Percentiles rank a stretch among this genome's conserved stretches.
phyloP scores from a whole-genome alignment of 768 basidiomycete species.

The Lactifluus volemus region DNA sequence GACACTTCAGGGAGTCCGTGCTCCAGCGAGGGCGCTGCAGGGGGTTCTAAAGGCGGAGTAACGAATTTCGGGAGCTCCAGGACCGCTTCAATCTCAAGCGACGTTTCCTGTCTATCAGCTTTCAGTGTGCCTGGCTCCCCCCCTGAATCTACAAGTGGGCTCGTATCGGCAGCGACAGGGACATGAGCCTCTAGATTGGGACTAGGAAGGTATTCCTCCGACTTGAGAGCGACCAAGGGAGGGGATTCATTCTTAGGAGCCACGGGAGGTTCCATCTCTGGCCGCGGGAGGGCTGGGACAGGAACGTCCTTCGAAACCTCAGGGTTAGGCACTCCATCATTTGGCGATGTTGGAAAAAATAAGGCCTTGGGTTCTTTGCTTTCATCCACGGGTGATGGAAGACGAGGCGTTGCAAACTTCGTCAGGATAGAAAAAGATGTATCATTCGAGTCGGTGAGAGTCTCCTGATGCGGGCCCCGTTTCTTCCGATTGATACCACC shows the following conservation, averaged over 20 bases:
- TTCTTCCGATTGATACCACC: slow-evolving; percentile 16
- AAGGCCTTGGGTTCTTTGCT: background rate
- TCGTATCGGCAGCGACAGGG: background rate
- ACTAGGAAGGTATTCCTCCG: background rate
- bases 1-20: background rate
- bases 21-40: background rate
- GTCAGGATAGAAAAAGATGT: background rate
- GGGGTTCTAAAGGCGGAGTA: background rate
- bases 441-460: background rate
- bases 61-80: background rate
- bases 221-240: background rate
- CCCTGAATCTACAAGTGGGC: background rate
- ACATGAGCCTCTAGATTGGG: background rate
- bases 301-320: background rate
- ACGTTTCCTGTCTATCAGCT: background rate
- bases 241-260: background rate
- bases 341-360: background rate
- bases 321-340: background rate
- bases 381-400: background rate
- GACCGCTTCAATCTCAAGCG: background rate
- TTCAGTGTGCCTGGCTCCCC: background rate
- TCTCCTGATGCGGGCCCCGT: background rate
- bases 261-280: background rate
- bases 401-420: background rate
- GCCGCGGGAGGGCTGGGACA: too few species aligned